A percentile compares a stretch with the other conserved stretches of the same genome.
These are phyloP conservation scores for Tricholomella constricta DNA, from an alignment of 768 basidiomycete genomes.

Conservation along the genomic window DNA sequence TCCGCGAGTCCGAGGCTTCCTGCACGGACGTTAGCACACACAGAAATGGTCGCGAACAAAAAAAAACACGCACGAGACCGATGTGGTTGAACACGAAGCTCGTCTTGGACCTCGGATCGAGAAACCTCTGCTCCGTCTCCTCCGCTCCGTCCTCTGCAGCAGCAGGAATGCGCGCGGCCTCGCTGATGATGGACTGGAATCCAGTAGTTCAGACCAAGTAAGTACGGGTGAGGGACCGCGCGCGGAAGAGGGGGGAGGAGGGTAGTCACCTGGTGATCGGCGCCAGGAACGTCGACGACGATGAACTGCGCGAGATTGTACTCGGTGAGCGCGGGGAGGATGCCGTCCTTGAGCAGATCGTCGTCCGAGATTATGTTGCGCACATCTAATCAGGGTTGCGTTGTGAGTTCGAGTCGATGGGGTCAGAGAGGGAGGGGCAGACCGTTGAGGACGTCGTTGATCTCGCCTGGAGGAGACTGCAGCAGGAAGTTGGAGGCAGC, in stretches of 20 bases:
- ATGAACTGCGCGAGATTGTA: slow-evolving; percentile 92
- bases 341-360: slow-evolving; percentile 58
- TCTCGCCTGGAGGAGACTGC: slow-evolving; percentile 94
- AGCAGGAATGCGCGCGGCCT: slow-evolving; percentile 20
- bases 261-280: slow-evolving; percentile 68
- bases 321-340: slow-evolving; percentile 22
- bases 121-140: slow-evolving; percentile 58
- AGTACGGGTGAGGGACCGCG: neutral
- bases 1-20: slow-evolving; percentile 78
- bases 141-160: neutral
- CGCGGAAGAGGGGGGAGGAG: neutral
- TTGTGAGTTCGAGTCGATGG: neutral
- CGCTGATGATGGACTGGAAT: slow-evolving; percentile 78
- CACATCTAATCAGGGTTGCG: slow-evolving; percentile 60
- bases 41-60: no score
- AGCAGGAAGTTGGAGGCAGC: slow-evolving; percentile 78
- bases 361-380: slow-evolving; percentile 90
- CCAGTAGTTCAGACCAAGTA: neutral
- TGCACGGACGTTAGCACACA: slow-evolving; percentile 28
- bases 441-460: slow-evolving; percentile 96
- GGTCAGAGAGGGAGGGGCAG: slow-evolving; percentile 14
- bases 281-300: slow-evolving; percentile 79
- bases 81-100: slow-evolving; percentile 88
- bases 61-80: slow-evolving; percentile 57
- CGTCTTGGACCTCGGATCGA: slow-evolving; percentile 80